These are phyloP conservation scores for Suillus fuscotomentosus DNA, from an alignment of 768 basidiomycete species.

Conservation along the genomic window DNA sequence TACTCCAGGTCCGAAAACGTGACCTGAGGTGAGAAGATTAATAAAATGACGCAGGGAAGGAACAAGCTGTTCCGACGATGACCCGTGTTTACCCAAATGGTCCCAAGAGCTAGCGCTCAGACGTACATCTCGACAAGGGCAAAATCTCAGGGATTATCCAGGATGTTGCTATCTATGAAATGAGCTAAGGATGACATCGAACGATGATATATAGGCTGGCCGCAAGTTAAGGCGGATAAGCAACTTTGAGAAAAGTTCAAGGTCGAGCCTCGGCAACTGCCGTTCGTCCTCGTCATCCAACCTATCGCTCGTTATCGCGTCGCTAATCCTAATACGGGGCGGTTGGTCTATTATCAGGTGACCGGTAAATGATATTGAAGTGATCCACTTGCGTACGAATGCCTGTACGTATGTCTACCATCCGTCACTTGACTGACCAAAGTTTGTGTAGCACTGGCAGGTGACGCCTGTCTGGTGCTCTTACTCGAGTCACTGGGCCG, in stretches of 20 bases:
- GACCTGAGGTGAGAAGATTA: neutral
- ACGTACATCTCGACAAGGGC: neutral
- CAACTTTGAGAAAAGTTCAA: neutral
- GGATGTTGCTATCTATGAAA: neutral
- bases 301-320: neutral
- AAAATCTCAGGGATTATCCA: neutral
- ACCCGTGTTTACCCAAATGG: neutral
- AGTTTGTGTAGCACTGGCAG: neutral
- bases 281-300: neutral
- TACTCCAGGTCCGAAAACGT: neutral
- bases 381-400: neutral
- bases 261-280: neutral
- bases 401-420: neutral
- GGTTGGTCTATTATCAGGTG: neutral
- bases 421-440: neutral
- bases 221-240: neutral
- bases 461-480: neutral
- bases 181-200: neutral
- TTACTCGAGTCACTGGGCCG: neutral
- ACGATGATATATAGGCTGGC: neutral
- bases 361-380: neutral
- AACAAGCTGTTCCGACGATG: neutral
- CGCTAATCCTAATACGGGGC: neutral
- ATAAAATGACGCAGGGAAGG: neutral
- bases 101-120: neutral